These are phyloP conservation scores for Davidsoniella eucalypti DNA, from an alignment of 2,329 filamentous ascomycete species.

Conservation along the genomic window DNA sequence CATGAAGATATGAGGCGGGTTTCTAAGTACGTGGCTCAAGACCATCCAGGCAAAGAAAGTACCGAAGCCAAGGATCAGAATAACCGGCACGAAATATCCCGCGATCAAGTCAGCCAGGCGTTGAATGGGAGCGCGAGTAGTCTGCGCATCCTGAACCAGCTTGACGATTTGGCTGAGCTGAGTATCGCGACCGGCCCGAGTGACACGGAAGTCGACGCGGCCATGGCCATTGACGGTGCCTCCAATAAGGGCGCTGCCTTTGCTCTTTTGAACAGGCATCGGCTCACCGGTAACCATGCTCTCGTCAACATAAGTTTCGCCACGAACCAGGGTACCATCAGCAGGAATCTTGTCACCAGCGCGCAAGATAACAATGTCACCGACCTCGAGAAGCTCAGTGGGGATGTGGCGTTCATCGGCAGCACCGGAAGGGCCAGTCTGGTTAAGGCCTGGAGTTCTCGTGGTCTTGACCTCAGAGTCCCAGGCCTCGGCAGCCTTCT, in stretches of 20 bases:
- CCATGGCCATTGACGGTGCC: conserved; percentile 93
- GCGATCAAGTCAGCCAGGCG: conserved; percentile 79
- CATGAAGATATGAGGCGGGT: conserved; percentile 81
- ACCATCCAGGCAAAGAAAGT: conserved; percentile 94
- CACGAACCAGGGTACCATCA: conserved; percentile 71
- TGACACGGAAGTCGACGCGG: conserved; percentile 81
- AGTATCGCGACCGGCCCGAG: conserved; percentile 81
- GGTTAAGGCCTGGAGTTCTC: conserved; percentile 17
- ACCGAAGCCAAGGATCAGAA: conserved; percentile 64
- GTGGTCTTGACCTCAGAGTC: conserved; percentile 27
- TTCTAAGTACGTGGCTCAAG: conserved; percentile 64
- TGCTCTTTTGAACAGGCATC: conserved; percentile 81
- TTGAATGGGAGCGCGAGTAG: conserved; percentile 84
- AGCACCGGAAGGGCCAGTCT: conserved; percentile 40
- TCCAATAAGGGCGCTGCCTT: conserved; percentile 66
- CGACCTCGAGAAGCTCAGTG: conserved; percentile 85
- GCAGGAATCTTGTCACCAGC: conserved; percentile 95
- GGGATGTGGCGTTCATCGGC: conserved; percentile 67
- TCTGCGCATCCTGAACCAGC: conserved; percentile 95
- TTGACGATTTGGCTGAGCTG: conserved; percentile 97
- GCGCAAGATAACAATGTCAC: conserved; percentile 80
- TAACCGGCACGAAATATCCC: conserved; percentile 84
- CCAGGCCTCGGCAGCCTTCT: conserved; percentile 78
- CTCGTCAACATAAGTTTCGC: conserved; percentile 88
- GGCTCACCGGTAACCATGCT: conserved; percentile 98